Evolutionary conservation across 2,329 filamentous ascomycete genomes (phyloP).

Genomic region (Penicillium sp.): DNA sequence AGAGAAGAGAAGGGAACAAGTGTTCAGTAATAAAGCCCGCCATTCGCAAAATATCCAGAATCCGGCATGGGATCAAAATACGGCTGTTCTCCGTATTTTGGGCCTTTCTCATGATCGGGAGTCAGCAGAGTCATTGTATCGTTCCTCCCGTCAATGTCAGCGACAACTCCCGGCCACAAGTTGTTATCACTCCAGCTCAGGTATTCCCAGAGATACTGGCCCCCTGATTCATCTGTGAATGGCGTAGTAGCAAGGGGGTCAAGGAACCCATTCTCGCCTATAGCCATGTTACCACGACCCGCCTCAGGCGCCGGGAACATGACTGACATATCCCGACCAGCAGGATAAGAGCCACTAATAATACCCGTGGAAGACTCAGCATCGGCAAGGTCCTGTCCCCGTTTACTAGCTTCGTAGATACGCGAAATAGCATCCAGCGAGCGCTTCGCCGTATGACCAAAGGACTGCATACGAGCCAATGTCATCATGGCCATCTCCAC

Average conservation of each 20-base stretch:
- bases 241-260: slow-evolving; percentile 25
- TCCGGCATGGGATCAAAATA: slow-evolving; percentile 26
- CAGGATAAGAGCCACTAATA: slow-evolving; percentile 12
- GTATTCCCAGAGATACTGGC: slow-evolving; percentile 39
- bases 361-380: slow-evolving; percentile 11
- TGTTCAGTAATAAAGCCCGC: slow-evolving; percentile 26
- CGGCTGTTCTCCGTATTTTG: slow-evolving; percentile 22
- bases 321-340: slow-evolving; percentile 17
- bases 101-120: slow-evolving; percentile 27
- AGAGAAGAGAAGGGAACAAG: not conserved
- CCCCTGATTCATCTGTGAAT: slow-evolving; percentile 29
- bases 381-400: slow-evolving; percentile 19
- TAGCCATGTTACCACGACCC: slow-evolving; percentile 15
- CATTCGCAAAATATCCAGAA: slow-evolving; percentile 26
- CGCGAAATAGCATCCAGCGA: slow-evolving; percentile 63
- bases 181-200: slow-evolving; percentile 40
- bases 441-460: slow-evolving; percentile 62
- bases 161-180: slow-evolving; percentile 28
- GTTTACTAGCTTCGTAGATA: slow-evolving; percentile 59
- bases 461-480: slow-evolving; percentile 57
- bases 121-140: slow-evolving; percentile 26
- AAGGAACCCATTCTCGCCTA: slow-evolving; percentile 22
- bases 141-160: slow-evolving; percentile 24
- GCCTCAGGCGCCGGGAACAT: slow-evolving; percentile 19
- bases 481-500: slow-evolving; percentile 49